Base-by-base conservation (phyloP, 768 basidiomycete genomes). In the Piloderma croceum region DNA sequence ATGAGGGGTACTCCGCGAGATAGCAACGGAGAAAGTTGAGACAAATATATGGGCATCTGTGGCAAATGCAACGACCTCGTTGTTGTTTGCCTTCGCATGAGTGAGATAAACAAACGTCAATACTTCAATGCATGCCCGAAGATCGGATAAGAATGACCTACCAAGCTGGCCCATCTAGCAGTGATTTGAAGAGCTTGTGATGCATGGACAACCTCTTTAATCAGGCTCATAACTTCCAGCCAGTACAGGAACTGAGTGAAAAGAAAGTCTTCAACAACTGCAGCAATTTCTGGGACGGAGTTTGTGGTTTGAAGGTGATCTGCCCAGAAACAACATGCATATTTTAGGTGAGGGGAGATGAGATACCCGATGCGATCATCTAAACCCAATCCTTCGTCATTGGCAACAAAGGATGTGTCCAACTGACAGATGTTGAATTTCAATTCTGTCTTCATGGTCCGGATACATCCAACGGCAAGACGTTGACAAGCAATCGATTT, bases 341-440 rank as follows among this genome's bases (percentile, higher is more conserved):
- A 67, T 3, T 38, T 44, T 13, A 67, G 39, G 36, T 57, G 42
- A 27, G 64, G 59, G 1, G 36, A 40, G 13, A 63, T 41, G n/a
- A n/a, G n/a, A n/a, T n/a, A n/a, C n/a, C n/a, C n/a, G n/a, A n/a
- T n/a, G 15, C 64, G 51, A n/a, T 34, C 24, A 42, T 68, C 62
- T 7, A 24, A 46, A 5, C 48, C 15, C 37, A n/a, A n/a, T n/a
- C n/a, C n/a, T n/a, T n/a, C n/a, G n/a, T n/a, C n/a, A n/a, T n/a
- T n/a, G n/a, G n/a, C n/a, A n/a, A n/a, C n/a, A n/a, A 57, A 54
- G 3, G 65, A 66, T 10, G 52, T 56, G 21, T 52, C 45, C 6
- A 68, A 39, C 5, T 56, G 21, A 44, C 58, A 62, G 22, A 68
- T 65, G 39, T 68, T 64, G 48, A 69, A 68, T 36, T 42, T 41